Evolutionary conservation across 2,329 filamentous ascomycete species (phyloP).

Genomic region (Cytospora paraplurivora): DNA sequence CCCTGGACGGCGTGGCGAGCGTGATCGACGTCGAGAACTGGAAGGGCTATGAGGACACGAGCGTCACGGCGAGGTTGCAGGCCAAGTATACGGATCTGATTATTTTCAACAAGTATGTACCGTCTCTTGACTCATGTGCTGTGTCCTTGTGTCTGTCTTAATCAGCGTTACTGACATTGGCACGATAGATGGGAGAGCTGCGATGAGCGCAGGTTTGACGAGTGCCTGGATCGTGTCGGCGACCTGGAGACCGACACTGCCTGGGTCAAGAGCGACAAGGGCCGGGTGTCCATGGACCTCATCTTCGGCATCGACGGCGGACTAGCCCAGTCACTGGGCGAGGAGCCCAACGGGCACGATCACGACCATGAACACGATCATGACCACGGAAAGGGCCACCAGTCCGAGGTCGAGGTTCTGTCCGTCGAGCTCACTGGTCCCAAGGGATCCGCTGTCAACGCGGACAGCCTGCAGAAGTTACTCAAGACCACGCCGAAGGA

Average conservation of each 20-base stretch:
- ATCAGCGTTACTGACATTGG: not conserved
- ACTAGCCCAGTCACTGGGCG: slow-evolving; percentile 61
- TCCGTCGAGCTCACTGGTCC: slow-evolving; percentile 68
- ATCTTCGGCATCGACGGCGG: slow-evolving; percentile 88
- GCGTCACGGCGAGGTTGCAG: slow-evolving; percentile 85
- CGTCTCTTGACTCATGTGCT: not conserved
- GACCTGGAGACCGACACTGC: slow-evolving; percentile 80
- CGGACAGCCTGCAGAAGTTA: slow-evolving; percentile 66
- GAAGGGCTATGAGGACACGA: slow-evolving; percentile 88
- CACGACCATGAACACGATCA: slow-evolving; percentile 45
- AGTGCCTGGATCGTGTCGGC: slow-evolving; percentile 75
- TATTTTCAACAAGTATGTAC: slow-evolving; percentile 75
- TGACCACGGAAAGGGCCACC: slow-evolving; percentile 56
- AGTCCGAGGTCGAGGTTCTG: slow-evolving; percentile 90
- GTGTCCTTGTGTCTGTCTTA: not conserved
- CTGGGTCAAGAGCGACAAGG: slow-evolving; percentile 82
- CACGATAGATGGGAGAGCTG: slow-evolving; percentile 66
- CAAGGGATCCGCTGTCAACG: slow-evolving; percentile 48
- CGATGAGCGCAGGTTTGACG: slow-evolving; percentile 72
- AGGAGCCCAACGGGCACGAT: slow-evolving; percentile 43
- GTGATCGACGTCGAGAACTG: slow-evolving; percentile 96
- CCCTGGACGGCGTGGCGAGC: slow-evolving; percentile 83
- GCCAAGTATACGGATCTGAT: slow-evolving; percentile 88
- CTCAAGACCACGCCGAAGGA: slow-evolving; percentile 81
- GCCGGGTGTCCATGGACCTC: slow-evolving; percentile 75